Evolutionary conservation across 1,139 yeast species (phyloP).

Genomic region (Suhomyces chickasaworum): DNA sequence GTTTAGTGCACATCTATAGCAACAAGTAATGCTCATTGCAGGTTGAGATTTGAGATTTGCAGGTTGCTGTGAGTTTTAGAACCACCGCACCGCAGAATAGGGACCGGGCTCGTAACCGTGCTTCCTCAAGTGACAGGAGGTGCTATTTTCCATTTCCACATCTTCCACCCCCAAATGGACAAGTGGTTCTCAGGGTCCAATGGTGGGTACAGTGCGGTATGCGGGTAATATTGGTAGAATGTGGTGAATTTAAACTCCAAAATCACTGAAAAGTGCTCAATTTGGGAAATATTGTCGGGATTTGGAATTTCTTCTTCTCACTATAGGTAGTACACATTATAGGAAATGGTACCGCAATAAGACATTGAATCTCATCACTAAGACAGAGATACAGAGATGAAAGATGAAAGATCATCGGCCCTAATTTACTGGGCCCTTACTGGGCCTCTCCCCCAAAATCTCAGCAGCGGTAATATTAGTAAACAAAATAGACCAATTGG

Average conservation of each 20-base stretch:
- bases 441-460: too few relatives aligned
- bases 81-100: slow-evolving; percentile 2
- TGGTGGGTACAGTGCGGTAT: neutral
- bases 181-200: neutral
- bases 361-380: too few relatives aligned
- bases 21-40: slow-evolving; percentile 5
- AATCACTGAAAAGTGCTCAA: neutral
- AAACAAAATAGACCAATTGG: too few relatives aligned
- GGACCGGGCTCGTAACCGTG: slow-evolving; percentile 2
- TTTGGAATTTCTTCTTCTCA: too few relatives aligned
- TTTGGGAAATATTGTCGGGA: neutral
- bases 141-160: neutral
- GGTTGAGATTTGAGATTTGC: slow-evolving; percentile 5
- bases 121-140: too few relatives aligned
- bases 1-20: neutral
- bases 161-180: neutral
- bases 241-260: neutral
- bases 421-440: too few relatives aligned
- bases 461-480: too few relatives aligned
- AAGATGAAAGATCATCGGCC: too few relatives aligned
- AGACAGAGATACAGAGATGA: too few relatives aligned
- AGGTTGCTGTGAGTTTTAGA: slow-evolving; percentile 1
- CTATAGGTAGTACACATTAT: too few relatives aligned
- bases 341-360: too few relatives aligned
- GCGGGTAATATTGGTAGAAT: neutral